Conservation (phyloP, 306 rosid species). For the Fragaria nilgerrensis region DNA sequence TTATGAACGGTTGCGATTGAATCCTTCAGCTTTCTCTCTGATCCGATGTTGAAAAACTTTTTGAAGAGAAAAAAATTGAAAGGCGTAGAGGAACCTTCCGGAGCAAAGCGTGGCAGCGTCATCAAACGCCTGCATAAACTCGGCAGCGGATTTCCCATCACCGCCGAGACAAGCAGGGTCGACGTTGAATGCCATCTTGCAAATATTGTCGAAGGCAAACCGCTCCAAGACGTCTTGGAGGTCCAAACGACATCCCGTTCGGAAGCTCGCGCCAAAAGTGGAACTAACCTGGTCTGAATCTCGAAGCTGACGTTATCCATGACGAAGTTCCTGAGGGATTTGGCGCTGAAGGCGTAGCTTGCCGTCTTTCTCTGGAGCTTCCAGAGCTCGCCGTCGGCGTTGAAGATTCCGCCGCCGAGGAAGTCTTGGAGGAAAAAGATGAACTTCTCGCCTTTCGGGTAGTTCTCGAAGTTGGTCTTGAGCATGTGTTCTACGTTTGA, state of each 20-base stretch:
- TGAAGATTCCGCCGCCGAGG: conserved; percentile 71
- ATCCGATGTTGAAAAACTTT: conserved; percentile 46
- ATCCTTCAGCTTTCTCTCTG: conserved; percentile 39
- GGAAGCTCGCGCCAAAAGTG: conserved; percentile 36
- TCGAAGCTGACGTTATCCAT: conserved; percentile 51
- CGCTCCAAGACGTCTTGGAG: conserved; percentile 62
- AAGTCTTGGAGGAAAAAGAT: conserved; percentile 41
- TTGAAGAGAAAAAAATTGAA: conserved; percentile 20
- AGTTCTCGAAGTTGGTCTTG: conserved; percentile 61
- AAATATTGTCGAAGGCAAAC: conserved; percentile 67
- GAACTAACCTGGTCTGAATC: conserved; percentile 40
- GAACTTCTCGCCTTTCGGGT: conserved; percentile 61
- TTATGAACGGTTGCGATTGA: conserved; percentile 46
- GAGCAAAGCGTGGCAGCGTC: conserved; percentile 40
- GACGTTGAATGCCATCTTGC: conserved; percentile 57
- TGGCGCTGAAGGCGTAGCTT: conserved; percentile 65
- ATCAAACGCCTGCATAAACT: conserved; percentile 68
- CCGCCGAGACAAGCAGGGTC: conserved; percentile 58
- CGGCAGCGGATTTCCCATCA: conserved; percentile 31
- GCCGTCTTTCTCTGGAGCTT: conserved; percentile 58
- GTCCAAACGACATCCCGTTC: conserved; percentile 34
- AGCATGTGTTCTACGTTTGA: conserved; percentile 59
- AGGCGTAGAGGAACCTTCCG: conserved; percentile 40
- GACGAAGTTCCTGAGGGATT: conserved; percentile 51
- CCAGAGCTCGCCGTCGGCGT: conserved; percentile 61